Conservation (phyloP, 805 yeast genomes). For the Tetrapisispora taiwanensis region DNA sequence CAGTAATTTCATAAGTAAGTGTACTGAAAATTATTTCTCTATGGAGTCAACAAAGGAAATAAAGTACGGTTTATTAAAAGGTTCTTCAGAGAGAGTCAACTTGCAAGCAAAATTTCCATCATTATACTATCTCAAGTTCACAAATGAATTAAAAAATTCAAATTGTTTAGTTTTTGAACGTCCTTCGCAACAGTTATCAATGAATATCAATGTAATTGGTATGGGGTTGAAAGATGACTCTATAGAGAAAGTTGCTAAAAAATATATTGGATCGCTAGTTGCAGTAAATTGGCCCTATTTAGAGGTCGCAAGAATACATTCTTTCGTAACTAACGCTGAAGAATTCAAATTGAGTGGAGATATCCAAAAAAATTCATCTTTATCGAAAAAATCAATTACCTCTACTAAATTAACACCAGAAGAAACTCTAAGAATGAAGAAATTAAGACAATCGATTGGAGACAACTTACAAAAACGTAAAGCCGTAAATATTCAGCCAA, state of each 20-base stretch:
- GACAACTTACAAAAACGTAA: slow-evolving; percentile 38
- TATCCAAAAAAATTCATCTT: slow-evolving; percentile 13
- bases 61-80: slow-evolving; percentile 49
- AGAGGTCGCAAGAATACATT: slow-evolving; percentile 61
- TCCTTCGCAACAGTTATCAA: slow-evolving; percentile 73
- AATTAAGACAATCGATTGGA: slow-evolving; percentile 33
- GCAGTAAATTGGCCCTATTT: slow-evolving; percentile 86
- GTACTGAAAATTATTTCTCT: slow-evolving; percentile 49
- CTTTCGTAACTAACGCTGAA: slow-evolving; percentile 45
- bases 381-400: slow-evolving; percentile 10
- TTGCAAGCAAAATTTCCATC: slow-evolving; percentile 86
- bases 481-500: slow-evolving; percentile 49
- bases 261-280: slow-evolving; percentile 49
- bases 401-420: slow-evolving; percentile 34
- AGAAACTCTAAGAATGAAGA: slow-evolving; percentile 38
- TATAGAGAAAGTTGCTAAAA: slow-evolving; percentile 53
- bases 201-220: slow-evolving; percentile 54
- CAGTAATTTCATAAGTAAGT: slow-evolving; percentile 58
- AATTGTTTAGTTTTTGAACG: slow-evolving; percentile 72
- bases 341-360: slow-evolving; percentile 29
- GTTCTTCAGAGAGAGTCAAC: slow-evolving; percentile 56
- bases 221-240: slow-evolving; percentile 38
- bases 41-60: slow-evolving; percentile 35
- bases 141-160: slow-evolving; percentile 41
- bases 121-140: slow-evolving; percentile 57